These are phyloP conservation scores for Sarcodon aspratus DNA, from an alignment of 768 basidiomycete species.

Conservation along the genomic window DNA sequence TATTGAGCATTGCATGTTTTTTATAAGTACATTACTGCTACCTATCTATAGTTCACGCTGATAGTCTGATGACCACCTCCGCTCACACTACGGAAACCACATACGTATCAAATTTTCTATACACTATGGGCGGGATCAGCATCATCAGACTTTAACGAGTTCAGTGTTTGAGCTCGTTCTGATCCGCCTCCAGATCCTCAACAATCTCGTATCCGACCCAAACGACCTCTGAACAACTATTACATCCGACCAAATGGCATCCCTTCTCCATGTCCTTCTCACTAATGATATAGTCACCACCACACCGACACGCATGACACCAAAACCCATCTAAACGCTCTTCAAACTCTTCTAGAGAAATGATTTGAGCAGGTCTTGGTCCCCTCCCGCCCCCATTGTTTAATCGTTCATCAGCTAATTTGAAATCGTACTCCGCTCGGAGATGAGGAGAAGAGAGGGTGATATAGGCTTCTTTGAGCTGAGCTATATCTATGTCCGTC, in stretches of 20 bases:
- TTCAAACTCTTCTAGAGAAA: constrained; percentile 68
- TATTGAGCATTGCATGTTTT: too few species aligned
- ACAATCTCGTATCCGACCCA: constrained; percentile 71
- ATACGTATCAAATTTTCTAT: too few species aligned
- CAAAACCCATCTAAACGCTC: constrained; percentile 33
- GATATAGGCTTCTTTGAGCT: constrained; percentile 57
- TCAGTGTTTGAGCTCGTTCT: too few species aligned
- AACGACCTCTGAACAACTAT: constrained; percentile 68
- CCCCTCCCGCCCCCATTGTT: constrained; percentile 12
- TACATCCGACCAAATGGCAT: constrained; percentile 63
- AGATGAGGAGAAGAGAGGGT: constrained; percentile 40
- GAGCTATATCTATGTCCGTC: constrained; percentile 33
- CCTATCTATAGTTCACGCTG: too few species aligned
- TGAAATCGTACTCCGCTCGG: constrained; percentile 41
- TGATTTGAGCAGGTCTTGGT: constrained; percentile 63
- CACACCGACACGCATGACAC: constrained; percentile 63
- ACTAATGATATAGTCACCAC: constrained; percentile 50
- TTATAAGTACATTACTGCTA: too few species aligned
- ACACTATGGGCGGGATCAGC: too few species aligned
- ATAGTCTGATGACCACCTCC: too few species aligned
- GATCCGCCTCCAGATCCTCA: too few species aligned
- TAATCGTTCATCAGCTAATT: not conserved
- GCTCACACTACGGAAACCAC: too few species aligned
- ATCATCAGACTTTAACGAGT: too few species aligned
- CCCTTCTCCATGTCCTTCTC: constrained; percentile 54